These are phyloP conservation scores for Amphirosellinia nigrospora DNA, from an alignment of 495 filamentous ascomycete species.

Conservation along the genomic window DNA sequence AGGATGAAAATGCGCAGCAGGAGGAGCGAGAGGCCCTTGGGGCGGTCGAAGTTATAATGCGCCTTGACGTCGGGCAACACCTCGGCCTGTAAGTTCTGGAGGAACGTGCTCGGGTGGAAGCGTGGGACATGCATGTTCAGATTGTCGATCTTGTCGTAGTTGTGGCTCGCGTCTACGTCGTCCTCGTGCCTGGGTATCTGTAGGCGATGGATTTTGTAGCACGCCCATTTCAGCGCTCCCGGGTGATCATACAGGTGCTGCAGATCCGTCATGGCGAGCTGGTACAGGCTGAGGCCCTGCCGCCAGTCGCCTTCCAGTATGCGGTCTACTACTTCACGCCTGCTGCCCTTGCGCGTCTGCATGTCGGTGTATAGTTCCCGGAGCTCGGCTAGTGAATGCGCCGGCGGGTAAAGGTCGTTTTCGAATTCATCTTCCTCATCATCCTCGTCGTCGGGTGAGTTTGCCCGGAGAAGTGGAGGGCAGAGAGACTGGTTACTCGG, in stretches of 20 bases:
- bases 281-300: slow-evolving; percentile 74
- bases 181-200: slow-evolving; percentile 42
- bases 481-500: slow-evolving; percentile 64
- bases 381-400: slow-evolving; percentile 65
- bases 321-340: slow-evolving; percentile 75
- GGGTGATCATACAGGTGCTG: slow-evolving; percentile 81
- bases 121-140: slow-evolving; percentile 63
- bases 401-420: slow-evolving; percentile 65
- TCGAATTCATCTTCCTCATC: slow-evolving; percentile 55
- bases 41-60: slow-evolving; percentile 75
- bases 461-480: slow-evolving; percentile 54
- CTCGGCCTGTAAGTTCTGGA: slow-evolving; percentile 72
- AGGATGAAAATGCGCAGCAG: slow-evolving; percentile 76
- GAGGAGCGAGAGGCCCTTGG: slow-evolving; percentile 66
- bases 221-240: slow-evolving; percentile 74
- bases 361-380: slow-evolving; percentile 64
- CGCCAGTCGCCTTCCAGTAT: slow-evolving; percentile 85
- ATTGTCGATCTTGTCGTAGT: slow-evolving; percentile 44
- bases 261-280: slow-evolving; percentile 80
- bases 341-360: slow-evolving; percentile 66
- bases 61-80: slow-evolving; percentile 77
- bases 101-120: slow-evolving; percentile 77
- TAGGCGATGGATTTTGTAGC: slow-evolving; percentile 63
- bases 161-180: slow-evolving; percentile 34
- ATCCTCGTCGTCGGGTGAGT: slow-evolving; percentile 46